phyloP scores from a whole-genome alignment of 2,329 filamentous ascomycete genomes.

The Botryotinia narcissicola region DNA sequence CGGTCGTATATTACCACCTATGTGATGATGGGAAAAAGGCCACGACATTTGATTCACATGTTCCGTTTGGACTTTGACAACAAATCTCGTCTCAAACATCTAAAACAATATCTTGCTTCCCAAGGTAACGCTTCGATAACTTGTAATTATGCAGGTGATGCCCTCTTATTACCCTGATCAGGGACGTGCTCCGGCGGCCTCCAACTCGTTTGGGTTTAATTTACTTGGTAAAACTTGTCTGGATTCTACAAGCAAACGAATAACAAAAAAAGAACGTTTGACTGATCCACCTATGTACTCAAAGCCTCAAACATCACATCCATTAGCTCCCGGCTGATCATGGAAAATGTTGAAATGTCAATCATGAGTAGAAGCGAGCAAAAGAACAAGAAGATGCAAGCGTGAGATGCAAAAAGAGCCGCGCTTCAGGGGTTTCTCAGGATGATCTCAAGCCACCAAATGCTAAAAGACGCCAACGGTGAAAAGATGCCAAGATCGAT shows the following conservation, averaged over 20 bases:
- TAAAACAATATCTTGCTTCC: neutral
- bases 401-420: slow-evolving; percentile 5
- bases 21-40: neutral
- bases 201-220: slow-evolving; percentile 10
- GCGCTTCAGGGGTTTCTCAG: neutral
- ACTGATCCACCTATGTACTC: neutral
- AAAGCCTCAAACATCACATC: neutral
- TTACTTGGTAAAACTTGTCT: neutral
- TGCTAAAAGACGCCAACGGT: slow-evolving; percentile 24
- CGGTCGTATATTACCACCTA: neutral
- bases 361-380: neutral
- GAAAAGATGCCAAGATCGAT: slow-evolving; percentile 2
- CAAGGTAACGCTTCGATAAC: slow-evolving; percentile 14
- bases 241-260: neutral
- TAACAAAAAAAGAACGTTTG: slow-evolving; percentile 2
- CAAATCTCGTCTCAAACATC: neutral
- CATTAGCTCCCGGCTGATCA: slow-evolving; percentile 13
- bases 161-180: neutral
- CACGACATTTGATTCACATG: neutral
- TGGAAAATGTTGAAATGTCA: neutral
- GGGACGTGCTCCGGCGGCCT: slow-evolving; percentile 15
- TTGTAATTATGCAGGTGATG: slow-evolving; percentile 13
- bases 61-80: neutral
- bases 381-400: slow-evolving; percentile 10
- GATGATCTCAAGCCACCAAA: slow-evolving; percentile 16